Percentiles rank a stretch among this genome's conserved stretches.
These are phyloP conservation scores for Chaetomiaceae sp. DNA, from an alignment of 2,329 filamentous ascomycete species.

Conservation along the genomic window DNA sequence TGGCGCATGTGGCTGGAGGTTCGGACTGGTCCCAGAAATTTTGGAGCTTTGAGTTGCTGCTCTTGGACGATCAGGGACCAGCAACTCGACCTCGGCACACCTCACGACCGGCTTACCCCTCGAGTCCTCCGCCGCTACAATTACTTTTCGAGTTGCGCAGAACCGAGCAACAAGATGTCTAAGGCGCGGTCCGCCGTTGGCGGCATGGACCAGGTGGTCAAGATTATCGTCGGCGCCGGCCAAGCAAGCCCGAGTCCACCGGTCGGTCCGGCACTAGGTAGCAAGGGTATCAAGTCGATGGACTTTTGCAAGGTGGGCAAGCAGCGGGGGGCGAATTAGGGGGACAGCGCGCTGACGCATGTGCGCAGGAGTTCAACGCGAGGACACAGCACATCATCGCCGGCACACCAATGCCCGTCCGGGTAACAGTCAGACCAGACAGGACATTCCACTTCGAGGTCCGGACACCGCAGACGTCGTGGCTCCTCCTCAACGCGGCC, in stretches of 20 bases:
- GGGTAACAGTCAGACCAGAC: slow-evolving; percentile 88
- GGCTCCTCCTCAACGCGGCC: slow-evolving; percentile 79
- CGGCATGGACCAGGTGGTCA: slow-evolving; percentile 72
- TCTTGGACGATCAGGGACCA: not conserved
- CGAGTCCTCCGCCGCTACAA: not conserved
- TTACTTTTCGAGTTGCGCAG: slow-evolving; percentile 10
- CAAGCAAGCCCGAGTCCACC: slow-evolving; percentile 93
- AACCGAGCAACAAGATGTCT: slow-evolving; percentile 41
- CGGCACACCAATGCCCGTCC: slow-evolving; percentile 84
- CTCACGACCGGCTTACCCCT: not conserved
- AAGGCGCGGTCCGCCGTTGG: slow-evolving; percentile 41
- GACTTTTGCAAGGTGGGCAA: slow-evolving; percentile 90
- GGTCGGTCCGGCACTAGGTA: slow-evolving; percentile 91
- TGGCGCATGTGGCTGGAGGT: not conserved
- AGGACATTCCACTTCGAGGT: slow-evolving; percentile 90
- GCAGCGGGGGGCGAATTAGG: not conserved
- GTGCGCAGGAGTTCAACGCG: slow-evolving; percentile 85
- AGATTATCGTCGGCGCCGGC: slow-evolving; percentile 94
- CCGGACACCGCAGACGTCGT: slow-evolving; percentile 90
- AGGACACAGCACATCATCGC: slow-evolving; percentile 77
- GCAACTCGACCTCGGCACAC: not conserved
- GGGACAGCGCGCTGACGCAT: not conserved
- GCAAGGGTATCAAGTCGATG: slow-evolving; percentile 98
- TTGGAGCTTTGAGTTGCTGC: slow-evolving; percentile 1
- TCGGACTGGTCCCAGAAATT: slow-evolving; percentile 12